Percentiles rank a stretch among this genome's conserved stretches.
Conservation (phyloP, 306 rosid species). For the Prunus dulcis region DNA sequence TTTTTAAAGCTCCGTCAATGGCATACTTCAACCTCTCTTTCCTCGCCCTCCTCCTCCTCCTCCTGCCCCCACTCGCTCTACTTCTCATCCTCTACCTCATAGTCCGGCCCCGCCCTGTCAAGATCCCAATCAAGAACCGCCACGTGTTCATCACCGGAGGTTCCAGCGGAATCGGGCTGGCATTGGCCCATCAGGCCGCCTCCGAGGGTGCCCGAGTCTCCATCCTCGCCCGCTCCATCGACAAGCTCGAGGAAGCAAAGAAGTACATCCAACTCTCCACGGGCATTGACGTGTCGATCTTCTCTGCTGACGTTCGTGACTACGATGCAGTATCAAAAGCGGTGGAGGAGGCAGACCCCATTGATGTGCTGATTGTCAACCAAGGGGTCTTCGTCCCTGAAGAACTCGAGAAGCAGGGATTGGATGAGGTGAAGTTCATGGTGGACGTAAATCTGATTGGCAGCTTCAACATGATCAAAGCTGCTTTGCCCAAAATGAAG, state of each 20-base stretch:
- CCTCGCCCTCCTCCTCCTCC: conserved; percentile 34
- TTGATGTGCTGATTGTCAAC: conserved; percentile 69
- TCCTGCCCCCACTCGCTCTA: conserved; percentile 42
- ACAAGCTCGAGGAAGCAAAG: conserved; percentile 47
- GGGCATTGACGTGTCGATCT: conserved; percentile 61
- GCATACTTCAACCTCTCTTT: conserved; percentile 37
- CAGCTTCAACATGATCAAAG: conserved; percentile 67
- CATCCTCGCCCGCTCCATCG: too few relatives aligned
- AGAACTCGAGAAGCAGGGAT: conserved; percentile 66
- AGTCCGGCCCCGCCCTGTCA: conserved; percentile 63
- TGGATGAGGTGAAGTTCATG: conserved; percentile 75
- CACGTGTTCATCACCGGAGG: conserved; percentile 96
- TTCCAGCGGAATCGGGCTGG: conserved; percentile 93
- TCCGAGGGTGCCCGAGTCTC: too few relatives aligned
- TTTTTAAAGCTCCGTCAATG: conserved; percentile 33
- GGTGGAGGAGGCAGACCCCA: conserved; percentile 63
- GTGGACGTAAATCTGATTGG: conserved; percentile 82
- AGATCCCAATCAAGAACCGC: conserved; percentile 69
- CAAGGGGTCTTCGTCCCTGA: conserved; percentile 71
- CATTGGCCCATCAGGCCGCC: conserved; percentile 81
- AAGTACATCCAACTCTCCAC: conserved; percentile 52
- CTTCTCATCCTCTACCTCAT: conserved; percentile 47
- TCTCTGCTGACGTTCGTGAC: conserved; percentile 76
- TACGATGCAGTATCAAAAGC: conserved; percentile 54
- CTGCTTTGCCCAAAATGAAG: conserved; percentile 72